Base-by-base conservation (phyloP, 1,284 basidiomycete genomes). In the Pascua sp. region DNA sequence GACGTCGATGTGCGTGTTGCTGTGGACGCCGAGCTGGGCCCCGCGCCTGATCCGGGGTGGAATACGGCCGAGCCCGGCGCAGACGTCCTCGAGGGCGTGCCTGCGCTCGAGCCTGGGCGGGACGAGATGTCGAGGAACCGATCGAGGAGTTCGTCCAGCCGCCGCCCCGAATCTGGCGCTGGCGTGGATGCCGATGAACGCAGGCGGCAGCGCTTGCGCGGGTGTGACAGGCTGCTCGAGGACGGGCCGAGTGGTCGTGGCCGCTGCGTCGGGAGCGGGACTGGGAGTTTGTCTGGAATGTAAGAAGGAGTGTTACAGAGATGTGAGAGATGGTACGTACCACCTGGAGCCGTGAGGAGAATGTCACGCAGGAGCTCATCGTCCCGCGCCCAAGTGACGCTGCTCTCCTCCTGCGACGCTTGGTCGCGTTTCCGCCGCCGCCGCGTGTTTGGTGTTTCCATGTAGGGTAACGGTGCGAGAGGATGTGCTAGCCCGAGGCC, bases 391-490 rank as follows among this genome's bases (percentile, higher is more conserved):
- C 61, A 63, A 5, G 51, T 47, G 15, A 63, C 55, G 10, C 48
- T 37, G 46, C 42, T 55, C 37, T 52, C 57, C 17, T 51, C 54
- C 32, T 53, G 51, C 7, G 37, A 40, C 12, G 36, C 17, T 11
- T 49, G 51, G 13, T 51, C 41, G n/a, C 59, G 59, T 37, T 57
- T 57, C 40, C 59, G 52, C 17, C 55, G 24, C 24, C 24, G 17
- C 15, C 59, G 59, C 16, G 59, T 61, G 36, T 51, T 54, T 18
- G 59, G 59, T 5, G 56, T 61, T 43, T 61, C 55, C 49, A 61
- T 53, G 16, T 44, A 32, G 43, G 24, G 7, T 7, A 3, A 32
- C 24, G 24, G 24, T 32, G 24, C 24, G 24, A 32, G 3, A 7
- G 24, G 24, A 32, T 7, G 24, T 32, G 24, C 7, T 32, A 32